Percentiles rank a stretch among this genome's conserved stretches.
phyloP scores from a whole-genome alignment of 2,329 filamentous ascomycete species.

The Penicillium sp. region DNA sequence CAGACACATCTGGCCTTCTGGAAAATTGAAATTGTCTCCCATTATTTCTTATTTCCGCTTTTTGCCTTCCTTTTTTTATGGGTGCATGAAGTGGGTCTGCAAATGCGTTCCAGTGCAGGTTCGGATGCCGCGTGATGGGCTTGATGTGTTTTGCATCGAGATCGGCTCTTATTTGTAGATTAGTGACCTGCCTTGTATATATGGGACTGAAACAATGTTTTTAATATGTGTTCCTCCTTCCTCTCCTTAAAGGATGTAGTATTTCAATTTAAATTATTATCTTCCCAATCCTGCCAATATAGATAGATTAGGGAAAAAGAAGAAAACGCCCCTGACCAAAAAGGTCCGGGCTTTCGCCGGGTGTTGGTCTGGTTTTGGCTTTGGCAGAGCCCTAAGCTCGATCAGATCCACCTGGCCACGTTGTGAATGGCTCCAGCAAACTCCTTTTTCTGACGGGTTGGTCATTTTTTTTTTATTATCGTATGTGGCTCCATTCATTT shows the following conservation, averaged over 20 bases:
- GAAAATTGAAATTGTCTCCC: constrained; percentile 19
- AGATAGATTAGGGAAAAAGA: not conserved
- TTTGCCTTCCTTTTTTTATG: not conserved
- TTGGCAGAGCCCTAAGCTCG: constrained; percentile 26
- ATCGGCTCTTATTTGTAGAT: not conserved
- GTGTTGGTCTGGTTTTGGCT: constrained; percentile 11
- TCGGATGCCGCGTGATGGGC: constrained; percentile 16
- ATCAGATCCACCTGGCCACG: constrained; percentile 30
- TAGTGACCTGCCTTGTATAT: too few species aligned
- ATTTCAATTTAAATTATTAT: not conserved
- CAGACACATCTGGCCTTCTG: constrained; percentile 18
- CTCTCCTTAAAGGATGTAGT: too few species aligned
- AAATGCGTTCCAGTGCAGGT: constrained; percentile 18
- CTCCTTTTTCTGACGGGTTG: constrained; percentile 13
- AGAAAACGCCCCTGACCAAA: not conserved
- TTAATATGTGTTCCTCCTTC: not conserved
- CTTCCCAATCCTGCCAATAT: not conserved
- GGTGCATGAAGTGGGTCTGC: constrained; percentile 23
- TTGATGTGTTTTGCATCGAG: constrained; percentile 16
- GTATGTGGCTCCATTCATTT: not conserved
- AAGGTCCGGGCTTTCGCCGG: constrained; percentile 7
- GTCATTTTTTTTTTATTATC: not conserved
- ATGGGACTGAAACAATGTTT: too few species aligned
- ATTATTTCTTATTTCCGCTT: constrained; percentile 10
- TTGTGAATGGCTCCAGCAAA: constrained; percentile 24